Conservation (phyloP, 495 filamentous ascomycete genomes). For the Cairneyella variabilis region DNA sequence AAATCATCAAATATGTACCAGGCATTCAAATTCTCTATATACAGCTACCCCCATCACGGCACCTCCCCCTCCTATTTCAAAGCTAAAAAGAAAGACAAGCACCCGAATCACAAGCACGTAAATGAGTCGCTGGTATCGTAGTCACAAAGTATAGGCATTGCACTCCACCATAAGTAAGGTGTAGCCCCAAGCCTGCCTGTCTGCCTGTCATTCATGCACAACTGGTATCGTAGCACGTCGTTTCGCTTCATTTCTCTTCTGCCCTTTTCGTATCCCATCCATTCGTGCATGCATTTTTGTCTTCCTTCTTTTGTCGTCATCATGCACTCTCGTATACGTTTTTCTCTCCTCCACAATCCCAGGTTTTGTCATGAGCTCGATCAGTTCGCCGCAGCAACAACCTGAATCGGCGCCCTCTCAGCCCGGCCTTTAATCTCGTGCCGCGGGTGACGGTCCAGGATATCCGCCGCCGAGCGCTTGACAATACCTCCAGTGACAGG, state of each 20-base stretch:
- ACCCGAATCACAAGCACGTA: not conserved
- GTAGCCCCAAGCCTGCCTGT: not conserved
- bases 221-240: slow-evolving; percentile 12
- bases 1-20: not conserved
- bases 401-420: slow-evolving; percentile 27
- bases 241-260: not conserved
- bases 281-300: not conserved
- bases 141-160: no score
- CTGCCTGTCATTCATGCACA: not conserved
- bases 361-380: not conserved
- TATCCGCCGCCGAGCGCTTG: slow-evolving; percentile 71
- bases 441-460: slow-evolving; percentile 34
- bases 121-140: slow-evolving; percentile 12
- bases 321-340: not conserved
- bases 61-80: not conserved
- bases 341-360: not conserved
- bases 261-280: not conserved
- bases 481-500: slow-evolving; percentile 96
- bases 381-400: slow-evolving; percentile 27
- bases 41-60: not conserved
- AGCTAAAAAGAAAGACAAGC: not conserved
- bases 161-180: not conserved
- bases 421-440: slow-evolving; percentile 28
- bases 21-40: not conserved
- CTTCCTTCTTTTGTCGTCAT: not conserved